Conservation (phyloP, 176 grass and related monocot genomes). For the Dendrocalamus sinicus region DNA sequence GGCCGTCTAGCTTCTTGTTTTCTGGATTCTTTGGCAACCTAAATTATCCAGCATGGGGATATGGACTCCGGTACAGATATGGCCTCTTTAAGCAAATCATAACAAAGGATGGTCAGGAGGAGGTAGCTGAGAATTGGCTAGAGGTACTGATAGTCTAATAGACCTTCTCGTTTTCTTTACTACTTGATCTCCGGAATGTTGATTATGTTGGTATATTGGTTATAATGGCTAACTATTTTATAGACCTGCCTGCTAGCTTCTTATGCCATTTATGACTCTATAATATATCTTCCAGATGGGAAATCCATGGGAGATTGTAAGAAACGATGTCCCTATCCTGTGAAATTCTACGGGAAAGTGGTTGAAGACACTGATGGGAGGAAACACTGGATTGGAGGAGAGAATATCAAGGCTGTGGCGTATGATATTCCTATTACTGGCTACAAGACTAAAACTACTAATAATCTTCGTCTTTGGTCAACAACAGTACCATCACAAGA, state of each 20-base stretch:
- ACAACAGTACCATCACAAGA: too few species aligned
- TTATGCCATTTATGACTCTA: slow-evolving; percentile 33
- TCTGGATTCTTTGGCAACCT: slow-evolving; percentile 95
- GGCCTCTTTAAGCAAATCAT: slow-evolving; percentile 95
- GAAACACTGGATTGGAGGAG: slow-evolving; percentile 97
- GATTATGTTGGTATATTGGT: slow-evolving; percentile 25
- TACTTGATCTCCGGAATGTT: slow-evolving; percentile 2
- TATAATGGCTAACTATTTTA: slow-evolving; percentile 3
- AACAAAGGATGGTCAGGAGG: slow-evolving; percentile 97
- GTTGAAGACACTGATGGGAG: slow-evolving; percentile 83
- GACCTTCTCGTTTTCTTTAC: slow-evolving; percentile 22
- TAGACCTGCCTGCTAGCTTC: slow-evolving; percentile 1
- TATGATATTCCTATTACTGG: slow-evolving; percentile 96
- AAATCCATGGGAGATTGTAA: slow-evolving; percentile 95
- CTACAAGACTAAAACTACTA: slow-evolving; percentile 87
- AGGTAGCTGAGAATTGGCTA: slow-evolving; percentile 94
- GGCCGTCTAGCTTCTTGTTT: slow-evolving; percentile 97
- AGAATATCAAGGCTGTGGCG: slow-evolving; percentile 87
- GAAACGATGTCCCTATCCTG: slow-evolving; percentile 82
- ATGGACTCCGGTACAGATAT: slow-evolving; percentile 92
- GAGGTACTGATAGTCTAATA: slow-evolving; percentile 54
- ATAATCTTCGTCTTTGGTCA: too few species aligned
- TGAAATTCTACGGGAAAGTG: slow-evolving; percentile 98
- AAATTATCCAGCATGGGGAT: slow-evolving; percentile 99
- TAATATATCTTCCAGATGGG: slow-evolving; percentile 76